Base-by-base conservation (phyloP, 495 filamentous ascomycete genomes). In the Filosporella fistucella region DNA sequence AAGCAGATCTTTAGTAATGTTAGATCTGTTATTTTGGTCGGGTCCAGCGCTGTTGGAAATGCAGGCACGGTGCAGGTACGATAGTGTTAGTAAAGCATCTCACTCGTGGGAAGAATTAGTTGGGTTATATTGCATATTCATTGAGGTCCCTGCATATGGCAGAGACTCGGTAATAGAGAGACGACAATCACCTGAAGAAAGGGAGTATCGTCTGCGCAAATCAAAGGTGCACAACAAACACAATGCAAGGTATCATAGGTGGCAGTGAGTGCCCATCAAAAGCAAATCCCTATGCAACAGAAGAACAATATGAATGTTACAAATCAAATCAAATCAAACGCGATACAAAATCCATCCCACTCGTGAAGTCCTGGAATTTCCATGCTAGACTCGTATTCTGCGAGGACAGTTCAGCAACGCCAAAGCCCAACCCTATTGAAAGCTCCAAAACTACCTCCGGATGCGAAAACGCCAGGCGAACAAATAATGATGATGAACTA, bases 221-320 rank as follows among this genome's bases (percentile, higher is more conserved):
- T n/a, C n/a, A n/a, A n/a, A n/a, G n/a, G n/a, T n/a, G n/a, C n/a
- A n/a, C n/a, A n/a, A n/a, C n/a, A n/a, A n/a, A n/a, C n/a, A n/a
- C n/a, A n/a, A n/a, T n/a, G n/a, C n/a, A n/a, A 55, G 52, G 52
- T 55, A 55, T 55, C 52, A 55, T 46, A 47, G 54, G 47, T 34
- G 28, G 37, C 45, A 47, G 59, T 48, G 43, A 13, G 59, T 21
- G 23, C 9, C 25, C 41, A 26, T 13, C n/a, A 17, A 16, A 50
- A 47, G 32, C 52, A 53, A 51, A 45, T 50, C 51, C 44, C 17
- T 26, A n/a, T n/a, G n/a, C n/a, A n/a, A n/a, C n/a, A n/a, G n/a
- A n/a, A n/a, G n/a, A n/a, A n/a, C n/a, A 52, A 49, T 39, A 47
- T 59, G 45, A 20, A 54, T 57, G 52, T 52, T 47, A 54, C 33